phyloP scores from a whole-genome alignment of 768 basidiomycete species.

The Mycena polygramma region DNA sequence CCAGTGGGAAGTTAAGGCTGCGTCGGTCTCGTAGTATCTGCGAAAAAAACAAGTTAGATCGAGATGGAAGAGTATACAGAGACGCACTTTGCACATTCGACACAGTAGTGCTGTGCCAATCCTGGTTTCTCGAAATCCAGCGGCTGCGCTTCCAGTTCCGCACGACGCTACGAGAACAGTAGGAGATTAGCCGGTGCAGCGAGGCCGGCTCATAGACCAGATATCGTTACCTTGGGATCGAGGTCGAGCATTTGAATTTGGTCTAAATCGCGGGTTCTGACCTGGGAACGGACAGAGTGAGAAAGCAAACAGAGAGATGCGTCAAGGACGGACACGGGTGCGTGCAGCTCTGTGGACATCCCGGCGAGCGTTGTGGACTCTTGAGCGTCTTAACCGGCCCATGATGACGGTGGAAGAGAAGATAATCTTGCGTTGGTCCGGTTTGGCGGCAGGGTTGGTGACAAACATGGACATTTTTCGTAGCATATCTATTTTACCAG shows the following conservation, averaged over 20 bases:
- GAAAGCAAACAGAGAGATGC: neutral
- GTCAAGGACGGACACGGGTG: constrained; percentile 68
- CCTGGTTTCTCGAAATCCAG: constrained; percentile 92
- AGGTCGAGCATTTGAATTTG: constrained; percentile 94
- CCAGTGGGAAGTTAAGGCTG: constrained; percentile 87
- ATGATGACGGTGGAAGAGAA: constrained; percentile 50
- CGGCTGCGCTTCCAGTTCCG: constrained; percentile 84
- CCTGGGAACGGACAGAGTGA: constrained; percentile 54
- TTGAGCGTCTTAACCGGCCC: constrained; percentile 86
- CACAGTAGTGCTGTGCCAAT: constrained; percentile 94
- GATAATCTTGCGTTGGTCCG: constrained; percentile 12
- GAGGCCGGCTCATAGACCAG: neutral
- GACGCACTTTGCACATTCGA: constrained; percentile 92
- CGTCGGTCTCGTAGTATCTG: constrained; percentile 89
- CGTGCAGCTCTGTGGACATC: constrained; percentile 90
- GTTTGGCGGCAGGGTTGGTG: neutral
- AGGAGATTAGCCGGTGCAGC: neutral
- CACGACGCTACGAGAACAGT: constrained; percentile 66
- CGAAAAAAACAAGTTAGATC: neutral
- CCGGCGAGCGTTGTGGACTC: constrained; percentile 87
- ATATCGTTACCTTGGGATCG: constrained; percentile 73
- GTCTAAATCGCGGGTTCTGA: constrained; percentile 86
- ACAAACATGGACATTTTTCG: too few relatives aligned
- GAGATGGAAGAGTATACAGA: neutral
- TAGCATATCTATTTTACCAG: too few relatives aligned